Evolutionary conservation across 2,329 filamentous ascomycete species (phyloP).

Genomic region (Helotiales sp.): DNA sequence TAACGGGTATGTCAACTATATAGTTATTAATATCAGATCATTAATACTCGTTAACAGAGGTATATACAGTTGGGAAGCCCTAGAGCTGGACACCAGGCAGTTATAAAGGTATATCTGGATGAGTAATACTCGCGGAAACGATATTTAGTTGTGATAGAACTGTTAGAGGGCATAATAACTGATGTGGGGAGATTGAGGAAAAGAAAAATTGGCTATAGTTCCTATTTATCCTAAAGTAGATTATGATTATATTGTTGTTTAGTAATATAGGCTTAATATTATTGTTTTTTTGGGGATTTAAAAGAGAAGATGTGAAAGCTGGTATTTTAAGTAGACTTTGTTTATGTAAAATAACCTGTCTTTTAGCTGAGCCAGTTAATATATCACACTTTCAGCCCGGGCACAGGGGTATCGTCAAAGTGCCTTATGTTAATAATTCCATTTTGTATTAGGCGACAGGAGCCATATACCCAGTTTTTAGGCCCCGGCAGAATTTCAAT

Average conservation of each 20-base stretch:
- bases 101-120: neutral
- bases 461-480: neutral
- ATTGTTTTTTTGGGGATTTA: constrained; percentile 1
- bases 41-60: neutral
- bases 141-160: neutral
- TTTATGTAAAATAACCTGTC: neutral
- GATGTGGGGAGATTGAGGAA: constrained; percentile 6
- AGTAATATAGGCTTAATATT: neutral
- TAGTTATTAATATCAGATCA: neutral
- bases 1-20: neutral
- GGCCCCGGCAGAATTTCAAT: neutral
- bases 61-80: neutral
- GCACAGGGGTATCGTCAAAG: neutral
- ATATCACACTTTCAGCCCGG: neutral
- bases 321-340: neutral
- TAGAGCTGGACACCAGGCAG: neutral
- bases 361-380: constrained; percentile 12
- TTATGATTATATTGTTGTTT: neutral
- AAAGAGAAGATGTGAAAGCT: constrained; percentile 5
- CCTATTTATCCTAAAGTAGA: neutral
- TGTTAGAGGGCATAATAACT: neutral
- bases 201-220: neutral
- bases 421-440: neutral
- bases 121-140: neutral
- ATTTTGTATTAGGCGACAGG: neutral